A percentile compares a stretch with the other conserved stretches of the same genome.
phyloP scores from a whole-genome alignment of 352 stramenopile species.

The Phytophthora pistaciae region DNA sequence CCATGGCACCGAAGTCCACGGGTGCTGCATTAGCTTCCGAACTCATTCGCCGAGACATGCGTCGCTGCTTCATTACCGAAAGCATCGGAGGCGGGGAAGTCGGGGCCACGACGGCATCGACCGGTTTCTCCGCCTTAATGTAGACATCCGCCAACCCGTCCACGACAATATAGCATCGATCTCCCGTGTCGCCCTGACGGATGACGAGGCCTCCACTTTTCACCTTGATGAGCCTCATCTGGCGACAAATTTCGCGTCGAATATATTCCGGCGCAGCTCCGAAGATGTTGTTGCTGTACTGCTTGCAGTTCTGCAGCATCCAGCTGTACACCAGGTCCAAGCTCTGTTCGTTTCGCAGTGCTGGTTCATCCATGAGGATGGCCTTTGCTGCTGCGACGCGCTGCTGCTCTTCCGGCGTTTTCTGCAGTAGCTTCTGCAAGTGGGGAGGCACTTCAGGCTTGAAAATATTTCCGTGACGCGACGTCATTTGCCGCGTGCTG shows the following conservation, averaged over 20 bases:
- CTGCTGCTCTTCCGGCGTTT: slow-evolving; percentile 61
- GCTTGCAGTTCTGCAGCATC: slow-evolving; percentile 86
- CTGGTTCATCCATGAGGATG: slow-evolving; percentile 62
- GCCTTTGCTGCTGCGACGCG: slow-evolving; percentile 59
- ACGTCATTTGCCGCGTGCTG: slow-evolving; percentile 10
- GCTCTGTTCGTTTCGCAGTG: slow-evolving; percentile 66
- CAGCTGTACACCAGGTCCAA: slow-evolving; percentile 79
- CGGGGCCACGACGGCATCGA: slow-evolving; percentile 27
- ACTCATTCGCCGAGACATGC: slow-evolving; percentile 32
- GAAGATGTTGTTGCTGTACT: slow-evolving; percentile 89
- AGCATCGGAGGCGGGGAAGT: slow-evolving; percentile 24
- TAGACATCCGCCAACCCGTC: slow-evolving; percentile 81
- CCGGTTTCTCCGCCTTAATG: slow-evolving; percentile 60
- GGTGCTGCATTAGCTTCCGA: slow-evolving; percentile 17
- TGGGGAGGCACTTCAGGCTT: slow-evolving; percentile 54
- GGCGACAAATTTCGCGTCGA: slow-evolving; percentile 77
- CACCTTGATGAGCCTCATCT: slow-evolving; percentile 77
- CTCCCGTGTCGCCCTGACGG: slow-evolving; percentile 73
- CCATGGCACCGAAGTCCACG: slow-evolving; percentile 62
- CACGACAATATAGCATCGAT: slow-evolving; percentile 84
- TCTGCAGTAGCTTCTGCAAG: slow-evolving; percentile 66
- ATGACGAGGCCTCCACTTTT: slow-evolving; percentile 68
- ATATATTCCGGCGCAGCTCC: slow-evolving; percentile 80
- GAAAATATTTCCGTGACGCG: slow-evolving; percentile 15
- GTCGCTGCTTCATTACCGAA: slow-evolving; percentile 21